Conservation (phyloP, 2,329 filamentous ascomycete genomes). For the Periconia sp. region DNA sequence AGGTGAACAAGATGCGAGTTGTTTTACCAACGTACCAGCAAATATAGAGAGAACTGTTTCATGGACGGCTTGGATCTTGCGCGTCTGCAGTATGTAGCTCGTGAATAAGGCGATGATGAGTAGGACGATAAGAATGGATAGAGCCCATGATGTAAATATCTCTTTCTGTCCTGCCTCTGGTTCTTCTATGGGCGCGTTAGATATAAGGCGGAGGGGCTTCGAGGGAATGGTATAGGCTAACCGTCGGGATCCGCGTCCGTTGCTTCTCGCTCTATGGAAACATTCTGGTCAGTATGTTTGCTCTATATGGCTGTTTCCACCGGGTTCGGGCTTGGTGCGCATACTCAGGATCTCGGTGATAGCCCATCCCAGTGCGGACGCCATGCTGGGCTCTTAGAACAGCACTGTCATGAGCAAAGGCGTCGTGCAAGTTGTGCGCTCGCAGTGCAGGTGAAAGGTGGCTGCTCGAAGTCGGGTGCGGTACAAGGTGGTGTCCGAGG, state of each 20-base stretch:
- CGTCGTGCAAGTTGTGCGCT: constrained; percentile 12
- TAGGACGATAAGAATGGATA: constrained; percentile 95
- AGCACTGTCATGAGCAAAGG: constrained; percentile 35
- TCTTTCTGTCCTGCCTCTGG: constrained; percentile 89
- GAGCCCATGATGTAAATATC: constrained; percentile 92
- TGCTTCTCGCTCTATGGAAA: constrained; percentile 49
- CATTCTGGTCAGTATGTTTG: constrained; percentile 22
- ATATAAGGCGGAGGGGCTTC: constrained; percentile 19
- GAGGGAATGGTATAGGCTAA: constrained; percentile 28
- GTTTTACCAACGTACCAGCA: constrained; percentile 66
- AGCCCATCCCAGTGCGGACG: constrained; percentile 45
- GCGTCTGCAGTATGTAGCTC: constrained; percentile 94
- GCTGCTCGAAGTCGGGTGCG: constrained; percentile 4
- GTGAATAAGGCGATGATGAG: constrained; percentile 95
- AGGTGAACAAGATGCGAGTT: constrained; percentile 21
- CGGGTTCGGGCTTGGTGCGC: constrained; percentile 20
- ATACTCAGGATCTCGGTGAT: constrained; percentile 48
- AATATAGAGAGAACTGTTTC: constrained; percentile 99
- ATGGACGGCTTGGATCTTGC: constrained; percentile 95
- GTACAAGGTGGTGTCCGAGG: constrained; percentile 3
- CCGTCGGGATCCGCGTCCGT: constrained; percentile 56
- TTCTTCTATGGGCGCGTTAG: constrained; percentile 60
- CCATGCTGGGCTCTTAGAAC: constrained; percentile 43
- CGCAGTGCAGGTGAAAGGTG: constrained; percentile 15
- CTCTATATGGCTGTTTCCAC: constrained; percentile 13